Conservation (phyloP, 129 eudicot species). For the Glebionis coronaria region DNA sequence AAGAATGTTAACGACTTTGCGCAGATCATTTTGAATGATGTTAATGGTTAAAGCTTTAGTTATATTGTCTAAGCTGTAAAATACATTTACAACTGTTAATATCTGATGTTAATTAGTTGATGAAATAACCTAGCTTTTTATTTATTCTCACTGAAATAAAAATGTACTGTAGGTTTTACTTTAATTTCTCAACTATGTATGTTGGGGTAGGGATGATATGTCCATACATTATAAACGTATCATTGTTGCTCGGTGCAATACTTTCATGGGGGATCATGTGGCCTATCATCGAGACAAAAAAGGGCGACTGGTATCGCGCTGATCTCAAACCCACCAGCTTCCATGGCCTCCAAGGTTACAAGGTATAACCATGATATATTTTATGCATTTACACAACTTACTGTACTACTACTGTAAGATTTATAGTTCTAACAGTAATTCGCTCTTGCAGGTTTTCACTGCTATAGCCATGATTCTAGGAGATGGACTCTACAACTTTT, state of each 20-base stretch:
- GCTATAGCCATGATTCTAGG: conserved; percentile 71
- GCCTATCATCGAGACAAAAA: conserved; percentile 50
- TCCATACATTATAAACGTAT: conserved; percentile 54
- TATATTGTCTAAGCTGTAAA: no score
- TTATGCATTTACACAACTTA: no score
- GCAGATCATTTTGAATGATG: no score
- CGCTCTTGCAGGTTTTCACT: conserved; percentile 45
- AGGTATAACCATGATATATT: conserved; percentile 27
- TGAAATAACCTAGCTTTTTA: neutral
- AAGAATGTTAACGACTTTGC: no score
- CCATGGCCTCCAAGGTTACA: conserved; percentile 69
- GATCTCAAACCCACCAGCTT: conserved; percentile 32
- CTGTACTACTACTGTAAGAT: no score
- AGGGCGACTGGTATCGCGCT: conserved; percentile 50
- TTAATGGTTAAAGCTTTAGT: no score
- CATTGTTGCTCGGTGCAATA: conserved; percentile 56
- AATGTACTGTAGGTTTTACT: conserved; percentile 41
- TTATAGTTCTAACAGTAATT: neutral
- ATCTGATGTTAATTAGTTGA: no score
- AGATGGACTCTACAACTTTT: conserved; percentile 62
- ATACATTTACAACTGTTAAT: no score
- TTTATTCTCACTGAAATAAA: neutral
- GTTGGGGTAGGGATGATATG: conserved; percentile 78
- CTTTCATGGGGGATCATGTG: conserved; percentile 70
- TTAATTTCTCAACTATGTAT: conserved; percentile 57